Evolutionary conservation across 2,329 filamentous ascomycete species (phyloP), one percentile per base, ranked within the genome.

Genomic region (Paracorniculantispora psalliotae): DNA sequence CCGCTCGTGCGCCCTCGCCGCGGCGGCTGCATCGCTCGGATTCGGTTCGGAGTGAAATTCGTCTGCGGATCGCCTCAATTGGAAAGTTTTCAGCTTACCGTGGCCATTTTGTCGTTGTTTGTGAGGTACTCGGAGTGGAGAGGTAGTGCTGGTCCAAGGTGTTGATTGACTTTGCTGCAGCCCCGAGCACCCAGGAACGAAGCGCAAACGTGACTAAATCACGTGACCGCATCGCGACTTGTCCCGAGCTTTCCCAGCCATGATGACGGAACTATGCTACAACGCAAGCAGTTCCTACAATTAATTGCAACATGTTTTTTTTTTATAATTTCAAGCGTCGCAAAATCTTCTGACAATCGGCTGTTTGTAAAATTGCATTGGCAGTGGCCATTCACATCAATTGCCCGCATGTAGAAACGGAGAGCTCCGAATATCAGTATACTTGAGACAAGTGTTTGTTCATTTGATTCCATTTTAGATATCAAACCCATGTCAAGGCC

Each of bases 21-120:
- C 17, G 7, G 30, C 25, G 23, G 39, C 10, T 59, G 58, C 48
- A 43, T 54, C 21, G 53, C 30, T 44, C 49, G 44, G 39, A 35
- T 28, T 47, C 6, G 21, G 7, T 46, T 59, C 56, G 48, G 41
- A 39, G 35, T 12, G n/a, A 6, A 47, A 30, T 47, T 62, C 33
- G 30, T 28, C 17, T 59, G 37, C 37, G 52, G 41, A 48, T 57
- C 43, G 57, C 61, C 57, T 62, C 66, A 70, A 72, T 72, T 68
- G 64, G 64, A 59, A 56, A 63, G 64, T 66, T 52, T 59, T 69
- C 59, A 49, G 86, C 85, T 81, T 84, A 88, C 85, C 81, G 82
- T 81, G 76, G 84, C 84, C 85, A 88, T 88, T 81, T 79, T 86
- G 79, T 77, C 71, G 73, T 71, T 79, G 71, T 49, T 73, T 75